Evolutionary conservation across 2,329 filamentous ascomycete genomes (phyloP), one percentile per base, ranked within the genome.

Genomic region (Botryosphaeria dothidea): DNA sequence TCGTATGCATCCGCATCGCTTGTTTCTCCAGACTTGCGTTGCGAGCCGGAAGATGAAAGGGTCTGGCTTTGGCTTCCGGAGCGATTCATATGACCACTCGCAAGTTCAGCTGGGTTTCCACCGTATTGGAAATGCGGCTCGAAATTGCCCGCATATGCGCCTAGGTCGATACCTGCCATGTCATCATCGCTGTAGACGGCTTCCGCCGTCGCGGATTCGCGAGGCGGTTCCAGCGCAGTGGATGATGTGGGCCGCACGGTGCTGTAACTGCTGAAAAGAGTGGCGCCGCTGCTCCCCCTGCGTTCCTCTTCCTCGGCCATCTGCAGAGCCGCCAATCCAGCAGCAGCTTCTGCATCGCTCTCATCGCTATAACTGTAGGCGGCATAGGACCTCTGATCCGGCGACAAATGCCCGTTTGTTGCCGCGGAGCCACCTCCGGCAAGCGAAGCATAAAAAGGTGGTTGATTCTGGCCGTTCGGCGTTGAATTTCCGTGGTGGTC

Each of bases 331-430:
- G 91, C 86, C 60, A 96, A 80, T 17, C 95, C 94, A 66, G 92
- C 92, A 43, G 90, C 89, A 21, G 91, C 94, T 76, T 97, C 94
- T 0, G 91, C 88, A 73, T 98, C 94, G 73, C 92, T 96, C 57
- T 96, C 92, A 63, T 94, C 90, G 67, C 83, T 78, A 3, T 70
- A 69, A 34, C 43, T 67, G 62, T 76, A 77, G 9, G 67, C 70
- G 4, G 74, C 41, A 21, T 60, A 45, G 71, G 46, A 71, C 70
- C 64, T 66, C 31, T 71, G 68, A n/a, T 62, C 80, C 72, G 68
- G 79, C 73, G 72, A 81, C 11, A 79, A 73, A 67, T 80, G 80
- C 2, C 82, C 83, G 69, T 88, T 86, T 0, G 80, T 79, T 69
- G 76, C 69, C 71, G 71, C 69, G 68, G 75, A 70, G 72, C 78